Evolutionary conservation across 306 rosid species (phyloP).

Genomic region (Cyclanthera cordifolia): DNA sequence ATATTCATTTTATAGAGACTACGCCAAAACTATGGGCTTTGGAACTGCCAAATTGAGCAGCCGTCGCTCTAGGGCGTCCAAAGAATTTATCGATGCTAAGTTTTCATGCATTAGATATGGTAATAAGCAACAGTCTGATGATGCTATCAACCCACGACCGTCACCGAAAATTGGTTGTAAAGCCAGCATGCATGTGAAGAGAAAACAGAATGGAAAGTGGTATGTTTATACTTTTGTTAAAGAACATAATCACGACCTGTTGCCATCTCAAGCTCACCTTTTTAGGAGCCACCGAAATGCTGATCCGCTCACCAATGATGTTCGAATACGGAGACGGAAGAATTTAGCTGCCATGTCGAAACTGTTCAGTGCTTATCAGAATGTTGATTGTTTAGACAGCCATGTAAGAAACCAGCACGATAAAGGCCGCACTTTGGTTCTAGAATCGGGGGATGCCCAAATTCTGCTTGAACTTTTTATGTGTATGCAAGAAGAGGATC

Average conservation of each 20-base stretch:
- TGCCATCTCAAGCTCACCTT: slow-evolving; percentile 19
- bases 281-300: slow-evolving; percentile 15
- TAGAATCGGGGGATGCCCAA: slow-evolving; percentile 14
- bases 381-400: slow-evolving; percentile 17
- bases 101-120: slow-evolving; percentile 19
- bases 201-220: slow-evolving; percentile 18
- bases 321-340: slow-evolving; percentile 2
- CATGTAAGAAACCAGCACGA: slow-evolving; percentile 14
- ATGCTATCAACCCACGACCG: slow-evolving; percentile 20
- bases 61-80: slow-evolving; percentile 21
- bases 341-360: slow-evolving; percentile 13
- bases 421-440: slow-evolving; percentile 15
- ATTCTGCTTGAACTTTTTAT: slow-evolving; percentile 15
- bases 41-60: slow-evolving; percentile 20
- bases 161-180: slow-evolving; percentile 20
- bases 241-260: slow-evolving; percentile 17
- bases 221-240: slow-evolving; percentile 17
- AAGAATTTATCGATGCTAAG: slow-evolving; percentile 19
- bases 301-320: slow-evolving; percentile 15
- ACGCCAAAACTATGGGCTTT: slow-evolving; percentile 13
- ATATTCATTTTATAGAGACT: slow-evolving; percentile 15
- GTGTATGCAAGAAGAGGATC: slow-evolving; percentile 18
- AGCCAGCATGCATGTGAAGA: slow-evolving; percentile 21
- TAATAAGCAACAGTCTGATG: slow-evolving; percentile 20
- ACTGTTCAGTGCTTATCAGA: slow-evolving; percentile 15